A percentile compares a stretch with the other conserved stretches of the same genome.
phyloP scores from a whole-genome alignment of 1,284 basidiomycete species.

The Fistulina hepatica region DNA sequence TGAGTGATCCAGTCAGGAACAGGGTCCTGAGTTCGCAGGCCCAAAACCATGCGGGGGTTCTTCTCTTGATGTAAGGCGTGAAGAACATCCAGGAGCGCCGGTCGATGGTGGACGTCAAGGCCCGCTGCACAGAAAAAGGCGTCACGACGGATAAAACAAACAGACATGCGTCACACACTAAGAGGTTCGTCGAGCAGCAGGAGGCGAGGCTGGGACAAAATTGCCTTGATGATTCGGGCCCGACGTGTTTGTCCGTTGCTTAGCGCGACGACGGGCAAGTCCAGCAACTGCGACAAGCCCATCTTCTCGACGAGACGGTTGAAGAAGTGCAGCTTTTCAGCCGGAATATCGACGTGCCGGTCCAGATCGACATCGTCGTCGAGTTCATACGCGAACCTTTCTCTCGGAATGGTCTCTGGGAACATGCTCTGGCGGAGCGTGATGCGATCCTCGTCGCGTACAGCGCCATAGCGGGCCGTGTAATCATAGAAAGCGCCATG shows the following conservation, averaged over 20 bases:
- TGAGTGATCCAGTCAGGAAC: conserved; percentile 80
- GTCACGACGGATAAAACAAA: conserved; percentile 6
- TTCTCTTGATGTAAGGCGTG: conserved; percentile 41
- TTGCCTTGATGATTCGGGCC: conserved; percentile 73
- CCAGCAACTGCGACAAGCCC: conserved; percentile 52
- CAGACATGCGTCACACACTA: conserved; percentile 33
- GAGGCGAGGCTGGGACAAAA: conserved; percentile 61
- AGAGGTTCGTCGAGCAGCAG: conserved; percentile 81
- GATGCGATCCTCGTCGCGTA: conserved; percentile 70
- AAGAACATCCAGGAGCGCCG: conserved; percentile 48
- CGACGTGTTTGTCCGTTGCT: conserved; percentile 89
- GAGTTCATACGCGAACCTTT: conserved; percentile 21
- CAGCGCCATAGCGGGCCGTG: conserved; percentile 79
- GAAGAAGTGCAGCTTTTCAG: conserved; percentile 29
- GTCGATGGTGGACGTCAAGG: conserved; percentile 52
- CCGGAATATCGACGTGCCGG: conserved; percentile 15
- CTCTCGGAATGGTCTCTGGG: conserved; percentile 32
- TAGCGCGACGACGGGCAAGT: conserved; percentile 72
- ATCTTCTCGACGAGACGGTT: conserved; percentile 42
- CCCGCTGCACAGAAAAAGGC: conserved; percentile 42
- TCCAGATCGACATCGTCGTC: conserved; percentile 21
- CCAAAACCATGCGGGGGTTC: conserved; percentile 60
- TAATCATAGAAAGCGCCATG: conserved; percentile 85
- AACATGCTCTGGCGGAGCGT: conserved; percentile 67
- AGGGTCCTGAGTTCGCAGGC: conserved; percentile 71